Percentiles rank a stretch among this genome's conserved stretches.
phyloP scores from a whole-genome alignment of 2,329 filamentous ascomycete species.

The Tolypocladium tundrense region DNA sequence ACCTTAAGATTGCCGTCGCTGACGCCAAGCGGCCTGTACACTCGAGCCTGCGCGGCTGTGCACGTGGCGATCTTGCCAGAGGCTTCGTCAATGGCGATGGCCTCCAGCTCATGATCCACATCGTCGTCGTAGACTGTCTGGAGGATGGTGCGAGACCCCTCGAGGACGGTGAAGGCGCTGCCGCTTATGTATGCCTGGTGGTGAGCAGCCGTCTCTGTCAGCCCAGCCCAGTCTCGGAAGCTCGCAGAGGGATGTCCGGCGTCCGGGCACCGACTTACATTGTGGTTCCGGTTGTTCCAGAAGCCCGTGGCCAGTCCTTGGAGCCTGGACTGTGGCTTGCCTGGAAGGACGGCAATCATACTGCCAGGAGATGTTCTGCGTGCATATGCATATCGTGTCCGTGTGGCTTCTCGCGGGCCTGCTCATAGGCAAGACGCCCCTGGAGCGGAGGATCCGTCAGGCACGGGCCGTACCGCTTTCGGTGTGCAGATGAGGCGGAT shows the following conservation, averaged over 20 bases:
- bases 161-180: conserved; percentile 75
- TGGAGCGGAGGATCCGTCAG: not conserved
- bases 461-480: not conserved
- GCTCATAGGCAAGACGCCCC: not conserved
- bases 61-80: conserved; percentile 79
- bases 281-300: conserved; percentile 63
- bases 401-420: not conserved
- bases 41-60: conserved; percentile 53
- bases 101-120: conserved; percentile 48
- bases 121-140: conserved; percentile 91
- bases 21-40: conserved; percentile 68
- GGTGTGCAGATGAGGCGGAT: not conserved
- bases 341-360: conserved; percentile 73
- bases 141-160: conserved; percentile 61
- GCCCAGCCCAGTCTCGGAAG: not conserved
- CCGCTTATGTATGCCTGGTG: conserved; percentile 78
- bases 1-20: conserved; percentile 68
- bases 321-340: conserved; percentile 66
- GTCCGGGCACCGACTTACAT: conserved; percentile 40
- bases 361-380: conserved; percentile 15
- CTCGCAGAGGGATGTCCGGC: not conserved
- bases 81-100: conserved; percentile 69
- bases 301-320: conserved; percentile 65
- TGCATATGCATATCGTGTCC: not conserved
- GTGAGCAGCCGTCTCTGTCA: not conserved